Conservation (phyloP, 1,139 yeast species). For the Candida gigantensis region DNA sequence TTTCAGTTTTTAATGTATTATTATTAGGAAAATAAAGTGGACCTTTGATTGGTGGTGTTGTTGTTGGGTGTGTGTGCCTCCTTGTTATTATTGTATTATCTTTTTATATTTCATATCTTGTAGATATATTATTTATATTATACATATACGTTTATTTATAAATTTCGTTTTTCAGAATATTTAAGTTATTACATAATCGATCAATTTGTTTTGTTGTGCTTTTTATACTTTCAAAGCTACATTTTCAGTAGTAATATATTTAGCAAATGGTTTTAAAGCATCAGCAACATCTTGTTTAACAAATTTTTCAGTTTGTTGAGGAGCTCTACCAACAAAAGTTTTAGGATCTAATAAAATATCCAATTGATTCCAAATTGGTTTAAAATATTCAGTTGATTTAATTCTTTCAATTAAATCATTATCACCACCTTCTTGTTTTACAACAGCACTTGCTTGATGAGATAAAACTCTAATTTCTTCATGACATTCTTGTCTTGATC, state of each 20-base stretch:
- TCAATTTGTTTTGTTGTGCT: no score
- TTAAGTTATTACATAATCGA: no score
- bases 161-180: no score
- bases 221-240: constrained; percentile 49
- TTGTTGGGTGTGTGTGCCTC: no score
- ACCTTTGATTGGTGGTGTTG: no score
- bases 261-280: constrained; percentile 72
- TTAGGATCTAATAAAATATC: constrained; percentile 83
- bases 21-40: no score
- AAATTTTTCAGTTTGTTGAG: constrained; percentile 95
- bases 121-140: no score
- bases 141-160: no score
- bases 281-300: constrained; percentile 79
- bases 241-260: constrained; percentile 59
- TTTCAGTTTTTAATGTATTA: no score
- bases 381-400: constrained; percentile 75
- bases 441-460: constrained; percentile 97
- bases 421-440: constrained; percentile 98
- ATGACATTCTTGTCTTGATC: constrained; percentile 97
- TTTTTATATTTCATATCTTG: no score
- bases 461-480: constrained; percentile 96
- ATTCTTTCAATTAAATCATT: constrained; percentile 93
- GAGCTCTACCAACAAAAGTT: constrained; percentile 98
- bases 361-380: constrained; percentile 85
- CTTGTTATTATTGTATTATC: no score